These are phyloP conservation scores for Fusarium sp. DNA, from an alignment of 2,329 filamentous ascomycete species.

Conservation along the genomic window DNA sequence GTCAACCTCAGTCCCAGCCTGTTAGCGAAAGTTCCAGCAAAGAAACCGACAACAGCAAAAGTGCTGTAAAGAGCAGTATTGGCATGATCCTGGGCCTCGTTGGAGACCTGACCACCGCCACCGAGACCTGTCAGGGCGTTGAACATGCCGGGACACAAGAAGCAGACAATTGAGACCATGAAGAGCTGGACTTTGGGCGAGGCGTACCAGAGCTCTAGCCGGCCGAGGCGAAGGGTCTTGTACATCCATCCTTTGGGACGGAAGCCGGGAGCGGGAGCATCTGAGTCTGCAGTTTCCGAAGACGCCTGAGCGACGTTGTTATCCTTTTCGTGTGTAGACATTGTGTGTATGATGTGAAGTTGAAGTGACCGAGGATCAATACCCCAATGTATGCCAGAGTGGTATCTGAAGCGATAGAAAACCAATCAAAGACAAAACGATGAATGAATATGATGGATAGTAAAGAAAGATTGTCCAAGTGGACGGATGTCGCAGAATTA, in stretches of 20 bases:
- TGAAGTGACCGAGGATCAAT: constrained; percentile 2
- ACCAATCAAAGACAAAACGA: constrained; percentile 3
- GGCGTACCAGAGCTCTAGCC: constrained; percentile 73
- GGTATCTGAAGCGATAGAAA: not conserved
- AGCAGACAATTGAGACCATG: constrained; percentile 67
- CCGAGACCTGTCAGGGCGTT: constrained; percentile 75
- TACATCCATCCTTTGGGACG: constrained; percentile 74
- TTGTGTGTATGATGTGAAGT: constrained; percentile 20
- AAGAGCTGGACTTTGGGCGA: constrained; percentile 78
- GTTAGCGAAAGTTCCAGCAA: constrained; percentile 83
- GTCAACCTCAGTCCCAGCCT: constrained; percentile 76
- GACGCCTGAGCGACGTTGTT: constrained; percentile 27
- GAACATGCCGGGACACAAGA: constrained; percentile 79
- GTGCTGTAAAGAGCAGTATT: constrained; percentile 78
- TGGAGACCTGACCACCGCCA: constrained; percentile 65
- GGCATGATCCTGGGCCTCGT: constrained; percentile 68
- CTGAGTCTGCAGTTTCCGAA: constrained; percentile 27
- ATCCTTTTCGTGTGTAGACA: constrained; percentile 46
- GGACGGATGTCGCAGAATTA: constrained; percentile 23
- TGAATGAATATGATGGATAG: not conserved
- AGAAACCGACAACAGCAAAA: constrained; percentile 74
- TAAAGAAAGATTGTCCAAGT: not conserved
- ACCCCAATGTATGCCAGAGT: constrained; percentile 5
- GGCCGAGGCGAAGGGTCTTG: constrained; percentile 66
- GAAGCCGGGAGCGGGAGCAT: constrained; percentile 15